A percentile compares a stretch with the other conserved stretches of the same genome.
Evolutionary conservation across 495 filamentous ascomycete genomes (phyloP).

Genomic region (Aspergillus taichungensis): DNA sequence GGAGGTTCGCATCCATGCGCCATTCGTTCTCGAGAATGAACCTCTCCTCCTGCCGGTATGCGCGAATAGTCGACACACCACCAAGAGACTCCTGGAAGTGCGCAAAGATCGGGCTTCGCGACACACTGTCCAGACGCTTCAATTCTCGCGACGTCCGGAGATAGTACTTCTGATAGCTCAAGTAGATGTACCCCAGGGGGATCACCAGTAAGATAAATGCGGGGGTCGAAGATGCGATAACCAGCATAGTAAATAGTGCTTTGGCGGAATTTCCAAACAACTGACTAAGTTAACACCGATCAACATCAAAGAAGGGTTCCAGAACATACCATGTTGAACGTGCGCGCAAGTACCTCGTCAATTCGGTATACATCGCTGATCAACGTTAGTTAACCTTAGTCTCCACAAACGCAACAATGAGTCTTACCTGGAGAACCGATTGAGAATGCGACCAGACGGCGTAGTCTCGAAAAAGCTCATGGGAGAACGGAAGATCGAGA

Average conservation of each 20-base stretch:
- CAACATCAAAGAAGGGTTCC: neutral
- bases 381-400: neutral
- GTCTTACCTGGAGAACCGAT: conserved; percentile 82
- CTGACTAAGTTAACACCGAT: conserved; percentile 30
- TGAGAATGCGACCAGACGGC: conserved; percentile 92
- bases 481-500: conserved; percentile 92
- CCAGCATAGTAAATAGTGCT: conserved; percentile 75
- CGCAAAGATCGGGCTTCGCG: conserved; percentile 89
- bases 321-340: conserved; percentile 66
- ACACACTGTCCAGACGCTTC: conserved; percentile 92
- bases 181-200: conserved; percentile 72
- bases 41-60: conserved; percentile 78
- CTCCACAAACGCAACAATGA: neutral
- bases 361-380: conserved; percentile 89
- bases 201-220: conserved; percentile 71
- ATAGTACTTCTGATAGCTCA: conserved; percentile 96
- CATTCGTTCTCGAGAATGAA: conserved; percentile 95
- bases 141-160: conserved; percentile 91
- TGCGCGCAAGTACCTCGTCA: conserved; percentile 88
- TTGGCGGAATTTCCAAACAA: conserved; percentile 82
- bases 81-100: conserved; percentile 98
- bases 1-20: conserved; percentile 91
- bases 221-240: conserved; percentile 78
- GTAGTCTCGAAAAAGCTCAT: conserved; percentile 99
- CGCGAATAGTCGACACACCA: conserved; percentile 94